These are phyloP conservation scores for Thraustochytrium striatum DNA, from an alignment of 352 stramenopile genomes.

Conservation along the genomic window DNA sequence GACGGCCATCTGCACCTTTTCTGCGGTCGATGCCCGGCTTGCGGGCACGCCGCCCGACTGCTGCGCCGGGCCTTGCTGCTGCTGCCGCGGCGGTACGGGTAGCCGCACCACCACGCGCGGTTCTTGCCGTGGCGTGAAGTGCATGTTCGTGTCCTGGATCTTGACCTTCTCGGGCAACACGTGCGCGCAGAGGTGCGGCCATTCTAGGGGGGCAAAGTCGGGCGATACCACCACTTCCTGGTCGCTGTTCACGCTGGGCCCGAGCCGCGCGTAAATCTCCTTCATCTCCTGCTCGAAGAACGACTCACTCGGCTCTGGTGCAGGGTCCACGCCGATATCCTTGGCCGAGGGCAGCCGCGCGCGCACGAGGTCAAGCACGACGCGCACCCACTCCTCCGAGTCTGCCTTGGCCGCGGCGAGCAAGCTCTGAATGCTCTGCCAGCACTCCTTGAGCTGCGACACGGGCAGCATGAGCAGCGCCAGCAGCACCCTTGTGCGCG, in stretches of 20 bases:
- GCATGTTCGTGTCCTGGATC: slow-evolving; percentile 11
- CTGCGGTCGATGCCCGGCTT: background rate
- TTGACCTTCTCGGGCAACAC: slow-evolving; percentile 16
- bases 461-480: slow-evolving; percentile 23
- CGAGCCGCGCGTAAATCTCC: too few relatives aligned
- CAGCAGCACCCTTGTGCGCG: slow-evolving; percentile 2
- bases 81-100: background rate
- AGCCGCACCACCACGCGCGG: background rate
- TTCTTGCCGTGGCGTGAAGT: slow-evolving; percentile 1
- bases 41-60: background rate
- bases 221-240: background rate
- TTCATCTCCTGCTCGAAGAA: background rate
- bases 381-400: slow-evolving; percentile 37
- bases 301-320: too few relatives aligned
- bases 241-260: too few relatives aligned
- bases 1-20: background rate
- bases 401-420: background rate
- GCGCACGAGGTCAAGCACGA: slow-evolving; percentile 24
- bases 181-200: slow-evolving; percentile 16
- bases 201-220: slow-evolving; percentile 34
- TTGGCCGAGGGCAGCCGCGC: background rate
- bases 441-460: background rate
- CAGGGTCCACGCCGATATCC: background rate
- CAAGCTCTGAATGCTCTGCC: background rate
- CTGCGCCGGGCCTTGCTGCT: background rate